Base-by-base conservation (phyloP, 805 yeast genomes). In the Hanseniaspora jakobsenii region DNA sequence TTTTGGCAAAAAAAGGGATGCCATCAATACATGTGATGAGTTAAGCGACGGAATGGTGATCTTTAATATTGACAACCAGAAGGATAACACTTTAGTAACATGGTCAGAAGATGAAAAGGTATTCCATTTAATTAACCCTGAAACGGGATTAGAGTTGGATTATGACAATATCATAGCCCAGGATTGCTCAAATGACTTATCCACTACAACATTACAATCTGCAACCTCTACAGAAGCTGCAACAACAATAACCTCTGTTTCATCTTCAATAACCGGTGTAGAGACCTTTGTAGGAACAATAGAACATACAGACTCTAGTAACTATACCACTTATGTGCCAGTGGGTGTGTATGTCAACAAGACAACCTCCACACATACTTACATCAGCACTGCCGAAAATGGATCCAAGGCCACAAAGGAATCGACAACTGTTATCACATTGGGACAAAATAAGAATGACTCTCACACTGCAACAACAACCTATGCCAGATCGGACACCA, bases 61-160 rank as follows among this genome's bases (percentile, higher is more conserved):
- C 42, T 43, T 50, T 14, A 52, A 47, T 5, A 52, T 50, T 38
- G 55, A 52, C 40, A 42, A 49, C 8, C 22, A 47, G 3, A 29
- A 36, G 9, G 48, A 47, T 39, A 39, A 35, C 37, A 49, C 54
- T 4, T 37, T 55, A 50, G 41, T 55, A 24, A 51, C 58, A 6
- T 55, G 59, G 59, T n/a, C n/a, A n/a, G 49, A 52, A 40, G 52
- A 50, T 23, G 49, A 50, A 42, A 51, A 51, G 17, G 56, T 55
- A 10, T 55, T 54, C 50, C 57, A 55, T 24, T 42, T 55, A 43
- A 47, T 47, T 13, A 27, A 40, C 19, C 48, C 50, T 32, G 21
- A 29, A 14, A 37, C 42, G 18, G 55, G 56, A 26, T 31, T 47
- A 17, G 50, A 52, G 7, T 17, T 55, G 27, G 28, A 49, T 1